Evolutionary conservation across 2,329 filamentous ascomycete genomes (phyloP).

Genomic region (Colletotrichum euphorbiae): DNA sequence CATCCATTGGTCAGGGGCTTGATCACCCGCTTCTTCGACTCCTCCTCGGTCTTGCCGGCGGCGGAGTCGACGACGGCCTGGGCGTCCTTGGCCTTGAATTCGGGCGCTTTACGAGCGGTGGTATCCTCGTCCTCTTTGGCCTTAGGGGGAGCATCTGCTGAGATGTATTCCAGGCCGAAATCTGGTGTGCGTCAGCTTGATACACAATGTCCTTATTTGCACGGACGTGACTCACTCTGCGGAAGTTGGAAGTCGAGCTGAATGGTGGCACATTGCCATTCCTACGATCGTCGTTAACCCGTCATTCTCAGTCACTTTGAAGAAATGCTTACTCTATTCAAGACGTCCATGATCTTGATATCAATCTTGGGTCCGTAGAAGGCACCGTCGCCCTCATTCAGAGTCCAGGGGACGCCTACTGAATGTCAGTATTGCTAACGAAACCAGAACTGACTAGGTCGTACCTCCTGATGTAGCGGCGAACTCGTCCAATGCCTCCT

Average conservation of each 20-base stretch:
- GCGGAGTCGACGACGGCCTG: constrained; percentile 45
- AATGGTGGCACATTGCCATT: constrained; percentile 90
- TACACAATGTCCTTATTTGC: neutral
- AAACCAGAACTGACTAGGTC: constrained; percentile 16
- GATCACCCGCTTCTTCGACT: constrained; percentile 49
- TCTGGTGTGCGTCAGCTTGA: constrained; percentile 63
- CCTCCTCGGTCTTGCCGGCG: constrained; percentile 59
- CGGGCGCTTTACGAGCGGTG: constrained; percentile 42
- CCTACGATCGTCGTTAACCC: constrained; percentile 23
- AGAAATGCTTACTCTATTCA: constrained; percentile 72
- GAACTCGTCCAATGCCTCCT: constrained; percentile 83
- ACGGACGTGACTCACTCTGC: constrained; percentile 21
- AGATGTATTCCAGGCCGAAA: constrained; percentile 90
- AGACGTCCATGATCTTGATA: constrained; percentile 90
- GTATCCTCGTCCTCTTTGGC: constrained; percentile 47
- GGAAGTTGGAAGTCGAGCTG: constrained; percentile 85
- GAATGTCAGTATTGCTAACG: constrained; percentile 43
- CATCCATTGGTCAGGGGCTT: constrained; percentile 74
- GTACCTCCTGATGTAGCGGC: constrained; percentile 52
- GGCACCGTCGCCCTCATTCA: constrained; percentile 94
- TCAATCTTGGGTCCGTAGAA: constrained; percentile 99
- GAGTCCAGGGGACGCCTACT: constrained; percentile 70
- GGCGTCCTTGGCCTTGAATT: constrained; percentile 51
- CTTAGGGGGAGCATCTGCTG: constrained; percentile 67
- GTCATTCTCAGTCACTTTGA: neutral